phyloP scores from a whole-genome alignment of 1,139 yeast genomes.

The Scheffersomyces insectosa region DNA sequence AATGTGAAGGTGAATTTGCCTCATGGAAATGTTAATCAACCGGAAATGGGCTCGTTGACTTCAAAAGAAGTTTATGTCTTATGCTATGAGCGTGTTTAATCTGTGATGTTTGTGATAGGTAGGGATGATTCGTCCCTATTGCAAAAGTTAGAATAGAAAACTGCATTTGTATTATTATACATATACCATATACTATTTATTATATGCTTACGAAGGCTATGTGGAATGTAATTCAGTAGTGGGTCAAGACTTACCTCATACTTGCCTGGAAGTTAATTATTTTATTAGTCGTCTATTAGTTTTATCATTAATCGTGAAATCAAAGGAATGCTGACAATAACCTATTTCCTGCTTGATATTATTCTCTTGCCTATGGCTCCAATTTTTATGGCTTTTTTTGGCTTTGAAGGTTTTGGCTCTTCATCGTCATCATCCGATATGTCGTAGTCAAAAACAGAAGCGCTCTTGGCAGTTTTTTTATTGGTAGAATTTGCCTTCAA shows the following conservation, averaged over 20 bases:
- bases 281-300: background rate
- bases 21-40: slow-evolving; percentile 44
- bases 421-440: slow-evolving; percentile 7
- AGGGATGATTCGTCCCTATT: no score
- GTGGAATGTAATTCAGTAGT: no score
- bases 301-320: slow-evolving; percentile 1
- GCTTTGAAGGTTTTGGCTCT: background rate
- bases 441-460: slow-evolving; percentile 8
- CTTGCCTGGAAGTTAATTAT: background rate
- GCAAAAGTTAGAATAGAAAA: no score
- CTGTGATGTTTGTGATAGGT: background rate
- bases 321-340: background rate
- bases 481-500: slow-evolving; percentile 4
- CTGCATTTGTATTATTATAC: no score
- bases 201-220: no score
- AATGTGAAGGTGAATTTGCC: slow-evolving; percentile 47
- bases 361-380: slow-evolving; percentile 4
- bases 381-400: slow-evolving; percentile 1
- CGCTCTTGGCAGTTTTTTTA: slow-evolving; percentile 2
- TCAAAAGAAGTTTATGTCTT: slow-evolving; percentile 73
- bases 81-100: slow-evolving; percentile 56
- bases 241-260: background rate
- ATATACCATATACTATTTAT: no score
- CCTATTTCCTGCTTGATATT: background rate
- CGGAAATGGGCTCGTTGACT: slow-evolving; percentile 37